A percentile compares a stretch with the other conserved stretches of the same genome.
These are phyloP conservation scores for Chloropicon primus DNA, from an alignment of 139 green algal genomes.

Conservation along the genomic window DNA sequence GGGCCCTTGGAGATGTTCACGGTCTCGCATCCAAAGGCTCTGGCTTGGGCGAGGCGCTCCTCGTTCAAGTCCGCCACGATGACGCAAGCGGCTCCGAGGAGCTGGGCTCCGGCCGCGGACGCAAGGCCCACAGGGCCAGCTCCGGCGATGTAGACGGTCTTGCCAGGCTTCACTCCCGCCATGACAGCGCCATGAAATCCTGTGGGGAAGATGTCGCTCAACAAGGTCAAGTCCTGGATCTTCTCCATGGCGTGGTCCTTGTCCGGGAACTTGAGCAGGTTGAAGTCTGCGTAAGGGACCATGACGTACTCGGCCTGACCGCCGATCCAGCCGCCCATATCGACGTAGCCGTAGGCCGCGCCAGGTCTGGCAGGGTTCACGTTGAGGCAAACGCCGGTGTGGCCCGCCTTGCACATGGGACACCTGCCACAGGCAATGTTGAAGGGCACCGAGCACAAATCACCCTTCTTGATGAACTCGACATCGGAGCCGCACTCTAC, in stretches of 20 bases:
- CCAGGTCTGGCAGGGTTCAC: conserved; percentile 20
- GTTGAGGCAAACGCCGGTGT: conserved; percentile 22
- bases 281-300: conserved; percentile 26
- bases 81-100: conserved; percentile 16
- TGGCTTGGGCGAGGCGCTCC: conserved; percentile 16
- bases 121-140: conserved; percentile 18
- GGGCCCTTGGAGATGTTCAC: conserved; percentile 1
- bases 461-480: conserved; percentile 22
- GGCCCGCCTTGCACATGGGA: conserved; percentile 9
- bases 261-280: conserved; percentile 26
- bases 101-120: conserved; percentile 4
- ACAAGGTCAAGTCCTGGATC: conserved; percentile 15
- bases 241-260: conserved; percentile 22
- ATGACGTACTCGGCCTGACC: conserved; percentile 27
- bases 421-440: conserved; percentile 24
- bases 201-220: conserved; percentile 22
- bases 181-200: conserved; percentile 20
- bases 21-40: conserved; percentile 14
- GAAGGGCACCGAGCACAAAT: conserved; percentile 19
- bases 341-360: conserved; percentile 19
- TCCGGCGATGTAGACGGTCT: conserved; percentile 16
- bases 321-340: conserved; percentile 25
- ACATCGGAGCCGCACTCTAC: conserved; percentile 15
- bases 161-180: conserved; percentile 16
- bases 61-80: conserved; percentile 22